Base-by-base conservation (phyloP, 805 yeast species). In the Starmerella apis region DNA sequence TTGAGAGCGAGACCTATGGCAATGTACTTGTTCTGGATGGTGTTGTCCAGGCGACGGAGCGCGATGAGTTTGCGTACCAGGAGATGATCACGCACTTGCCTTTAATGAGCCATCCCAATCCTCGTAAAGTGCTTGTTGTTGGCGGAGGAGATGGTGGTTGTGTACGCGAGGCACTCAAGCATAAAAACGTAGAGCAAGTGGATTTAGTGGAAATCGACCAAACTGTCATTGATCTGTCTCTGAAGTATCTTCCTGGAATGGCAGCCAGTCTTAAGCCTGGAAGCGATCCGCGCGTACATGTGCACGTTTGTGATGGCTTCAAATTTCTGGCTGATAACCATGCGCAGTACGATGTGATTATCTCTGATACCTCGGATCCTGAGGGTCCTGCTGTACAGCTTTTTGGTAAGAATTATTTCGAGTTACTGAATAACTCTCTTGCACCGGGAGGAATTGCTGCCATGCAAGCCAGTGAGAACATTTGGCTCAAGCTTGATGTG, bases 111-210 rank as follows among this genome's bases (percentile, higher is more conserved):
- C 96, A 87, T 67, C 77, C 78, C 3, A 61, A 71, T 37, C 96
- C 96, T 1, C 76, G 76, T 58, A 75, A 73, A 48, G 94, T 86
- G 9, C 74, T 87, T 46, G 92, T 87, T 27, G 84, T 87, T 59
- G 96, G 96, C 24, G 96, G 96, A 23, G 96, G 96, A 38, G 96
- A 87, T 65, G 95, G 96, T 56, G 96, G 96, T 54, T 95, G 87
- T 19, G 69, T 88, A 32, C 75, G 96, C 60, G 96, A 87, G 65
- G 80, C 85, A 16, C 78, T 86, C 42, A 88, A 87, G 67, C 90
- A 83, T 61, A 70, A 70, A 35, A 71, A 73, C 5, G 70, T 74
- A 41, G 81, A 82, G 56, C 66, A 69, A 43, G 82, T 84, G 14
- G 81, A 83, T 13, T 72, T 87, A 65, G 90, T 85, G n/a, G 96